Conservation (phyloP, 192 early-diverging fungal species). For the Gamsiella multidivaricata region DNA sequence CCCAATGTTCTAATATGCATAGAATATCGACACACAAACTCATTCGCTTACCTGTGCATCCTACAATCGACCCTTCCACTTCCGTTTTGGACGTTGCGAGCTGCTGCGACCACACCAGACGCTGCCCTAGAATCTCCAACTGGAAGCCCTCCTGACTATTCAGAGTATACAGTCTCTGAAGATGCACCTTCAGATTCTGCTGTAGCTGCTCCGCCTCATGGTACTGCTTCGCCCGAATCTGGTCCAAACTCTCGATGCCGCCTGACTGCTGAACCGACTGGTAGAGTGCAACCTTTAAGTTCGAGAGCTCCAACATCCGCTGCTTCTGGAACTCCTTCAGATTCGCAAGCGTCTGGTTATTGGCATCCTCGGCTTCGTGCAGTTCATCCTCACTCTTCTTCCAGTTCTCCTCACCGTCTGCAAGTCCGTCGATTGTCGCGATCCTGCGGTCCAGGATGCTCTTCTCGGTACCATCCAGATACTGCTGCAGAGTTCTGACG, state of each 20-base stretch:
- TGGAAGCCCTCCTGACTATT: constrained; percentile 41
- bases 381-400: constrained; percentile 48
- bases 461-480: constrained; percentile 26
- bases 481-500: constrained; percentile 23
- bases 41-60: constrained; percentile 25
- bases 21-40: background rate
- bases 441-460: constrained; percentile 35
- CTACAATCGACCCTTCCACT: constrained; percentile 1
- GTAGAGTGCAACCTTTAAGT: constrained; percentile 33
- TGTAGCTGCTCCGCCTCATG: constrained; percentile 40
- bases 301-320: constrained; percentile 37
- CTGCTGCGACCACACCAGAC: constrained; percentile 50
- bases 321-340: constrained; percentile 35
- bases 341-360: constrained; percentile 21
- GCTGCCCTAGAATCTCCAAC: constrained; percentile 47
- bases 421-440: constrained; percentile 27
- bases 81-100: constrained; percentile 19
- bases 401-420: constrained; percentile 46
- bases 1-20: background rate
- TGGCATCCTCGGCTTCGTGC: constrained; percentile 31
- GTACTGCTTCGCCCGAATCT: constrained; percentile 35
- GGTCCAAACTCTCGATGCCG: constrained; percentile 39
- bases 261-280: constrained; percentile 36
- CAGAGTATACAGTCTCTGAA: constrained; percentile 21
- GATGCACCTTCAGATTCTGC: constrained; percentile 17